Base-by-base conservation (phyloP, 352 stramenopile species). In the Sclerospora graminicola region DNA sequence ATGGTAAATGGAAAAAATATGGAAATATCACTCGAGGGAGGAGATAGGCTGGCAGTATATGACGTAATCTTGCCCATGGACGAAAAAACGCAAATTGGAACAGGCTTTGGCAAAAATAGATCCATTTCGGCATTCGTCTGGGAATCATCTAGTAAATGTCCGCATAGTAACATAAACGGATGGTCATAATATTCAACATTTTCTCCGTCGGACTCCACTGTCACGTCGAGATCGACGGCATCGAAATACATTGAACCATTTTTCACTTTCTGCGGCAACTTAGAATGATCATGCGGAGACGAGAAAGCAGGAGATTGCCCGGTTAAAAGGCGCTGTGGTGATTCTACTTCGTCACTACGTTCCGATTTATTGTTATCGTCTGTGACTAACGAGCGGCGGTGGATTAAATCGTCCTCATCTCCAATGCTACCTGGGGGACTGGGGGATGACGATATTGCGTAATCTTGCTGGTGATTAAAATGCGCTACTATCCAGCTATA, bases 81-180 rank as follows among this genome's bases (percentile, higher is more conserved):
- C 60, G 13, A 84, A 49, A 41, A 88, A 76, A 27, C 75, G 62
- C 43, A 91, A 53, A 18, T 66, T 48, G 2, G 60, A 66, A 41
- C 87, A 61, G 13, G 57, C 31, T 82, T 51, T 0, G 54, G 61
- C 39, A 91, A 89, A 33, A 87, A 70, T 2, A 51, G 56, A 24
- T 73, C 57, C 2, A 59, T 53, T 20, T 83, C 59, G 18, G 81
- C 63, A n/a, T 66, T 40, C 0, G 67, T 67, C 32, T 70, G 52
- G 0, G 55, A 59, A 7, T 71, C 32, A 5, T 50, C 50, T 8
- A 91, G 40, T 8, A 89, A 50, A 29, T 89, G 55, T 0, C 79
- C 74, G 26, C 79, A 91, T 1, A 91, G 63, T 1, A 76, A 91
- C 62, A 89, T 79, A 16, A 61, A 79, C 8, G 76, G 76, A 10